Base-by-base conservation (phyloP, 768 basidiomycete genomes). In the Inosperma sp. region DNA sequence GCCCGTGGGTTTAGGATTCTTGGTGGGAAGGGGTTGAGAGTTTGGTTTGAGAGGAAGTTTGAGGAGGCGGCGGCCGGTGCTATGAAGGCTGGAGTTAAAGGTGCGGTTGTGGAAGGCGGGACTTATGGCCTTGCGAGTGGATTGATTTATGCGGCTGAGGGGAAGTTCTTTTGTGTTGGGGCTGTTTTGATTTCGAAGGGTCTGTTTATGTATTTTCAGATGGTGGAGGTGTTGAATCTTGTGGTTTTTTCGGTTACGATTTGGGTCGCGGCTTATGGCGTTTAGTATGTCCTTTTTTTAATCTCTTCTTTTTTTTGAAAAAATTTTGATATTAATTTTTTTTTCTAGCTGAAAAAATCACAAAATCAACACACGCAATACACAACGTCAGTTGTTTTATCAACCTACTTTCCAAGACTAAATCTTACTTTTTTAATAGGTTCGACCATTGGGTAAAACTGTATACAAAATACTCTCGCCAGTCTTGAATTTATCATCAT, bases 231-330 rank as follows among this genome's bases (percentile, higher is more conserved):
- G 21, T 81, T 95, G 61, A 85, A 94, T 49, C 75, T 98, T 31
- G 87, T 98, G 46, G 83, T 96, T 13, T 97, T 99, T 72, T 84
- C 88, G 7, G 85, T 98, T 50, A 88, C 91, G 9, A 93, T 97
- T n/a, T 53, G 92, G 91, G 1, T 82, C 87, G 16, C 88, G 91
- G 63, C 75, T 94, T 54, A 86, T 96, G 83, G 78, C 82, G 13
- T 96, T 95, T 70, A 85, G 91, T 93, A 63, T 58, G 89, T 82
- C 14, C 22, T 43, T 53, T 30, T 47, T 22, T 41, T n/a, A n/a
- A n/a, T 49, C 52, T 33, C 39, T 53, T 7, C 9, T 25, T 13
- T 25, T 44, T n/a, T 31, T 8, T 31, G 30, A 8, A n/a, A 31
- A n/a, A n/a, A 31, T 31, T 8, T 31, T 31, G n/a, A 31, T 31